Percentiles rank a stretch among this genome's conserved stretches.
These are phyloP conservation scores for Acanthamoeba royreba DNA, from an alignment of 208 protist genomes.

Conservation along the genomic window DNA sequence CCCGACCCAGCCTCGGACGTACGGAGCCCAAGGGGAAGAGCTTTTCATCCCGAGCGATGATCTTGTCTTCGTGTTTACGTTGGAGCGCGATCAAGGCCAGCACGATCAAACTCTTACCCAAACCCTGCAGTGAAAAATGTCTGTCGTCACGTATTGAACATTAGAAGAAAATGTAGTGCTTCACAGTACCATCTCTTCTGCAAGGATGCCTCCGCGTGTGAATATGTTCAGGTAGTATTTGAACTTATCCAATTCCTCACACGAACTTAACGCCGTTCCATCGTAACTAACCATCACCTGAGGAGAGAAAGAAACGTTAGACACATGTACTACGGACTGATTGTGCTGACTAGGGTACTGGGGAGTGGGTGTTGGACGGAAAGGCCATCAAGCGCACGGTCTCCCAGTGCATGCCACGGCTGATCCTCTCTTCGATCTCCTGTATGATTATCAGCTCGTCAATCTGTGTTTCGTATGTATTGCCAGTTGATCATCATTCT, in stretches of 20 bases:
- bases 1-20: too few species aligned
- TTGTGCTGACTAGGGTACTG: not conserved
- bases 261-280: not conserved
- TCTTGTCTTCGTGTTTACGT: not conserved
- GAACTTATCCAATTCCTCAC: not conserved
- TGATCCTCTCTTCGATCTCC: conserved; percentile 32
- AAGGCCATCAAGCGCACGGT: not conserved
- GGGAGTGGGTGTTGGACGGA: not conserved
- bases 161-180: not conserved
- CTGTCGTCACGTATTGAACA: not conserved
- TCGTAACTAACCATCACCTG: not conserved
- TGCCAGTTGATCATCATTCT: too few species aligned
- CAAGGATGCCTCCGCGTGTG: conserved; percentile 17
- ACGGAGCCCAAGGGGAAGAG: not conserved
- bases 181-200: not conserved
- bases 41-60: not conserved
- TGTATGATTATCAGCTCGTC: not conserved
- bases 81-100: not conserved
- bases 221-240: not conserved
- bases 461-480: too few species aligned
- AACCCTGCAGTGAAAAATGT: not conserved
- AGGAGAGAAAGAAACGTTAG: not conserved
- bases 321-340: not conserved
- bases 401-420: conserved; percentile 9
- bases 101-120: conserved; percentile 21